These are phyloP conservation scores for Trypanosoma rangeli DNA, from an alignment of 208 protist species.

Conservation along the genomic window DNA sequence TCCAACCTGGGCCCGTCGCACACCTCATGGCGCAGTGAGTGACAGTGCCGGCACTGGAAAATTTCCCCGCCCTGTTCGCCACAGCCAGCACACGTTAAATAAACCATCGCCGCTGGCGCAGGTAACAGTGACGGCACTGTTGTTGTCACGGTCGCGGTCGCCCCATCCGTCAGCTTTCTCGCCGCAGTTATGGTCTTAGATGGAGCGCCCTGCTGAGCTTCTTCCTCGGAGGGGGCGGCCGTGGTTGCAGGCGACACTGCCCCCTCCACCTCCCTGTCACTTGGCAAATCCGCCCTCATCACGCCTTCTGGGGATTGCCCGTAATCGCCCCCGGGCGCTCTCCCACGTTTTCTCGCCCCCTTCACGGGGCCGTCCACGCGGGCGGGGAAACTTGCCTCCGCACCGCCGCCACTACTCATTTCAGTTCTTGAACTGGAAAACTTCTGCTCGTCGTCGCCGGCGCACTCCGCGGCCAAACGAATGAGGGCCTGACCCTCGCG, in stretches of 20 bases:
- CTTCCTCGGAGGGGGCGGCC: not conserved
- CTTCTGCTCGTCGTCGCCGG: not conserved
- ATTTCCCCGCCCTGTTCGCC: slow-evolving; percentile 51
- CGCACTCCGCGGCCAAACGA: not conserved
- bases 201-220: not conserved
- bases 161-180: not conserved
- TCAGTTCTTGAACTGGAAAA: too few species aligned
- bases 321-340: not conserved
- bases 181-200: not conserved
- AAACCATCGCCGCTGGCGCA: not conserved
- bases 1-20: slow-evolving; percentile 58
- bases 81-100: slow-evolving; percentile 33
- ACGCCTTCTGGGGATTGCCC: not conserved
- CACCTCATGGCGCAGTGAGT: slow-evolving; percentile 63
- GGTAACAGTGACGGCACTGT: not conserved
- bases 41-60: slow-evolving; percentile 55
- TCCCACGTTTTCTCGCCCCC: not conserved
- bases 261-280: not conserved
- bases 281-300: not conserved
- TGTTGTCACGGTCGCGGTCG: not conserved
- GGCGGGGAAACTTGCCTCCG: not conserved
- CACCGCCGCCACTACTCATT: too few species aligned
- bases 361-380: not conserved
- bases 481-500: slow-evolving; percentile 27
- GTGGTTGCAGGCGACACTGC: not conserved